Base-by-base conservation (phyloP, 805 yeast species). In the Yamadazyma insecticola region DNA sequence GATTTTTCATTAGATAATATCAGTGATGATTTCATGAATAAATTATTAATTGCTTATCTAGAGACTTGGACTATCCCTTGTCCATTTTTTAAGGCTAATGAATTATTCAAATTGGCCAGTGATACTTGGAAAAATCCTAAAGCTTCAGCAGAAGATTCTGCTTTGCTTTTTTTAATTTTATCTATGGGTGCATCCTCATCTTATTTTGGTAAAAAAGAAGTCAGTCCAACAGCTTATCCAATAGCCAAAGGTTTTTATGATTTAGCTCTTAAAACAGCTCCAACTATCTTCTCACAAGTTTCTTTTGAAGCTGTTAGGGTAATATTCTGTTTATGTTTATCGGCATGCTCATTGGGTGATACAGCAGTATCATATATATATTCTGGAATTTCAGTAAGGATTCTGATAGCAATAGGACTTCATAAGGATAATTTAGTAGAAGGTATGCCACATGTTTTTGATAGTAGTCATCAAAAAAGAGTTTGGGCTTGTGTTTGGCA, bases 401-500 rank as follows among this genome's bases (percentile, higher is more conserved):
- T 36, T 2, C 39, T 40, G 14, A 20, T 41, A n/a, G 48, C 45
- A 4, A 39, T 45, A 13, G 51, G 51, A 11, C 33, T 47, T 3
- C 44, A 47, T 24, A 40, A 42, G 25, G 22, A 29, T 9, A 28
- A 34, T 2, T 28, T 25, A 9, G 31, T 27, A 4, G 13, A 15
- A 23, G 19, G 20, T 2, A 14, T 13, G 7, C 18, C 23, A n/a
- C 14, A 22, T 29, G 24, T 30, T 10, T 38, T 36, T 22, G 47
- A 41, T 6, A 33, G 36, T 7, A 14, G 29, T 6, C 47, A 43
- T 22, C 39, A 37, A 6, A 22, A 29, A n/a, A 32, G 53, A 33
- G 41, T 41, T 5, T 47, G 52, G 52, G 37, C 26, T 11, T 35
- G 34, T 11, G 36, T 39, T 3, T 46, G 50, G 50, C 48, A 42